Percentiles rank a stretch among this genome's conserved stretches.
These are phyloP conservation scores for Plasmodium gonderi DNA, from an alignment of 169 alveolate genomes.

Conservation along the genomic window DNA sequence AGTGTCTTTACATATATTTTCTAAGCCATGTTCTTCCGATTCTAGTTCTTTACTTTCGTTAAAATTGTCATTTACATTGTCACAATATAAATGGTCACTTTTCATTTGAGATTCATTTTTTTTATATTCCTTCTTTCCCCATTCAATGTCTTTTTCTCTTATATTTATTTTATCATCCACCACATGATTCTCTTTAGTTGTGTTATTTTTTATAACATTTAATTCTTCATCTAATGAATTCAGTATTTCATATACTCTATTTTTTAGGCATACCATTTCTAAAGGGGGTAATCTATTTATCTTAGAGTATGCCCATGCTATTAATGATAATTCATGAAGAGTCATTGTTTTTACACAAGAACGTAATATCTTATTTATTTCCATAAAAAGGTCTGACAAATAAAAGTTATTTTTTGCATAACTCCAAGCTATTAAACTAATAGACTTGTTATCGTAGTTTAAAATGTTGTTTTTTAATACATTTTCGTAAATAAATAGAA, in stretches of 20 bases:
- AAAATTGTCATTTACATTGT: neutral
- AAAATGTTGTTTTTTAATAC: conserved; percentile 56
- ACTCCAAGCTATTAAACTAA: conserved; percentile 75
- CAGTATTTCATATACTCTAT: conserved; percentile 64
- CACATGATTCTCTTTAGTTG: conserved; percentile 12
- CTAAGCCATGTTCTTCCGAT: conserved; percentile 18
- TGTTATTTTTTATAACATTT: neutral
- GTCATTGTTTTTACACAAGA: conserved; percentile 70
- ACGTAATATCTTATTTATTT: conserved; percentile 69
- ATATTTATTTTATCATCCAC: conserved; percentile 10
- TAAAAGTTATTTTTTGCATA: conserved; percentile 71
- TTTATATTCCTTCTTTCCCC: conserved; percentile 6
- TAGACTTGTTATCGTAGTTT: conserved; percentile 68
- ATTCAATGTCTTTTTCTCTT: conserved; percentile 27
- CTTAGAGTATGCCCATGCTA: conserved; percentile 75
- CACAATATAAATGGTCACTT: neutral
- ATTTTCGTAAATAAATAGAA: conserved; percentile 72
- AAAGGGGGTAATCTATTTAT: conserved; percentile 72
- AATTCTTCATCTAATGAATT: conserved; percentile 64
- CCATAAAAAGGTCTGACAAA: conserved; percentile 69
- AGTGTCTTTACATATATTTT: conserved; percentile 30
- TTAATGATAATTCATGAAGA: conserved; percentile 72
- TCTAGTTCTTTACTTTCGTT: conserved; percentile 36
- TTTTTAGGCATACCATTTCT: conserved; percentile 71
- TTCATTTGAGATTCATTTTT: conserved; percentile 23